Conservation (phyloP, 495 filamentous ascomycete species). For the Neurospora tetraspora region DNA sequence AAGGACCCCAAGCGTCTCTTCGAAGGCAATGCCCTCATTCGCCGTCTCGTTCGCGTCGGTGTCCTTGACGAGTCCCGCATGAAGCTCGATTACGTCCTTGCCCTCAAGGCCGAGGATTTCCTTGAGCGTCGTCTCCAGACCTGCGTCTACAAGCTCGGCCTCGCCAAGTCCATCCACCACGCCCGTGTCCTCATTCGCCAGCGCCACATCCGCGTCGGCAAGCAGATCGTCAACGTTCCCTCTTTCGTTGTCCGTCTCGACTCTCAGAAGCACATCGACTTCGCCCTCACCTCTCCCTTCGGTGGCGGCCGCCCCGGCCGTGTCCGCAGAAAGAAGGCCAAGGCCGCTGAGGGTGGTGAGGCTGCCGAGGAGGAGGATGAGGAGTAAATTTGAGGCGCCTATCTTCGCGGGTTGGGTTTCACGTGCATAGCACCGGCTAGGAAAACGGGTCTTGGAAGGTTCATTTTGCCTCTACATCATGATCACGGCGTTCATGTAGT, state of each 20-base stretch:
- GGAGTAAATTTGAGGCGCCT: slow-evolving; percentile 44
- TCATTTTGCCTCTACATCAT: slow-evolving; percentile 20
- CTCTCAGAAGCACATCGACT: slow-evolving; percentile 99
- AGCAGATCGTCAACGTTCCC: slow-evolving; percentile 99
- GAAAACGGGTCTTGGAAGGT: slow-evolving; percentile 28
- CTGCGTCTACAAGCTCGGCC: slow-evolving; percentile 98
- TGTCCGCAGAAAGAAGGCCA: slow-evolving; percentile 98
- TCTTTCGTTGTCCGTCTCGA: slow-evolving; percentile 99
- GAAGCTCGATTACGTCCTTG: slow-evolving; percentile 99
- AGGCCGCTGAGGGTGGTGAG: slow-evolving; percentile 84
- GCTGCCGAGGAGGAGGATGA: slow-evolving; percentile 80
- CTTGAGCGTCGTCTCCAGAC: slow-evolving; percentile 98
- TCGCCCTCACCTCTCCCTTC: slow-evolving; percentile 91
- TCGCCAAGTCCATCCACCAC: slow-evolving; percentile 99
- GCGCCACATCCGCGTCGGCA: slow-evolving; percentile 98
- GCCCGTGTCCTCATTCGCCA: slow-evolving; percentile 98
- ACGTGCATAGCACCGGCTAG: slow-evolving; percentile 26
- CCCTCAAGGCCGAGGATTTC: slow-evolving; percentile 97
- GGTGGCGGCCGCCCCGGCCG: slow-evolving; percentile 94
- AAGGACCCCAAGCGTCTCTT: slow-evolving; percentile 99
- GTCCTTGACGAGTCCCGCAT: slow-evolving; percentile 99
- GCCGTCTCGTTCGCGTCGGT: slow-evolving; percentile 98
- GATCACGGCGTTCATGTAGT: slow-evolving; percentile 23
- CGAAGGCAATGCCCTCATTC: slow-evolving; percentile 99
- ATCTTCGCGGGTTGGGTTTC: slow-evolving; percentile 17